phyloP scores from a whole-genome alignment of 2,329 filamentous ascomycete genomes.

The Sporothrix euskadiensis region DNA sequence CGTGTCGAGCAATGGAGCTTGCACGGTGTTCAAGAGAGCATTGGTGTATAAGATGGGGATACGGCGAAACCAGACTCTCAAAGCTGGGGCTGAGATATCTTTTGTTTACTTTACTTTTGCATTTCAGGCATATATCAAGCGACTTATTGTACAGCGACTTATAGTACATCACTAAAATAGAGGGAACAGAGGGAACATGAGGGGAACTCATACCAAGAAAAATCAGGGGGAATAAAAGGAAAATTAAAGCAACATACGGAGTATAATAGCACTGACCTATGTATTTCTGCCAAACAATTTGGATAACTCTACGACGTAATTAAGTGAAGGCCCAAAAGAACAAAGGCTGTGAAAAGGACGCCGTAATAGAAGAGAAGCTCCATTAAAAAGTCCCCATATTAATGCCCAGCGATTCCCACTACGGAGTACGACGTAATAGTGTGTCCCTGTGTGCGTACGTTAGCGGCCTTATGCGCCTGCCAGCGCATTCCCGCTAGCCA shows the following conservation, averaged over 20 bases:
- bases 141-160: constrained; percentile 15
- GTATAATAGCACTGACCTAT: neutral
- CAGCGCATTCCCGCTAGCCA: neutral
- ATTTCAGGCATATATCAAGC: constrained; percentile 7
- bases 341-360: neutral
- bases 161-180: constrained; percentile 6
- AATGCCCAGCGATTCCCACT: neutral
- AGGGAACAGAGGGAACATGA: neutral
- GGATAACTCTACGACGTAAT: neutral
- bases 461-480: neutral
- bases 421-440: neutral
- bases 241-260: neutral
- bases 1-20: constrained; percentile 68
- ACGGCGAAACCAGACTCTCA: neutral
- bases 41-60: neutral
- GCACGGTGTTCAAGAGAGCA: constrained; percentile 41
- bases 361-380: neutral
- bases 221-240: neutral
- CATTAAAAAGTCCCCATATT: constrained; percentile 1
- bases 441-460: neutral
- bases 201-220: neutral
- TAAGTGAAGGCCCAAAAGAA: neutral
- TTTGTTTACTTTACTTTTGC: neutral
- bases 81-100: neutral
- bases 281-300: neutral